These are phyloP conservation scores for Filosporella fistucella DNA, from an alignment of 495 filamentous ascomycete species.

Conservation along the genomic window DNA sequence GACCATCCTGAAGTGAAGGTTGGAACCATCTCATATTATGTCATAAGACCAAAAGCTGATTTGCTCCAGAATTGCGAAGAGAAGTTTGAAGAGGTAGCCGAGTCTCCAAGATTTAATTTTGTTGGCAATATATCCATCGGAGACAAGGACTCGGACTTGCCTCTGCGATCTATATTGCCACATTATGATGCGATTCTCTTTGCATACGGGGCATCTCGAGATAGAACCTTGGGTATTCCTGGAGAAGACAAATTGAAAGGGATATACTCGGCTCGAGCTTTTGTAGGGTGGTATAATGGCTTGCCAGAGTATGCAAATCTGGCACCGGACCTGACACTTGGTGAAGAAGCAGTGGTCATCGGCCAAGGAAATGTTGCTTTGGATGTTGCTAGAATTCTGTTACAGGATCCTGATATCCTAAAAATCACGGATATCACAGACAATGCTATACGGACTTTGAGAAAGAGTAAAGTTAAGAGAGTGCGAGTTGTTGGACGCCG, in stretches of 20 bases:
- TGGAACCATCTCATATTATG: conserved; percentile 7
- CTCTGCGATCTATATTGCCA: conserved; percentile 61
- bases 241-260: conserved; percentile 70
- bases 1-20: conserved; percentile 99
- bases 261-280: conserved; percentile 85
- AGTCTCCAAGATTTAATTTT: conserved; percentile 79
- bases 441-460: conserved; percentile 69
- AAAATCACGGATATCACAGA: conserved; percentile 84
- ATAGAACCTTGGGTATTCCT: conserved; percentile 71
- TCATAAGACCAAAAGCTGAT: background rate
- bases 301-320: conserved; percentile 77
- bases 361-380: conserved; percentile 96
- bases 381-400: conserved; percentile 85
- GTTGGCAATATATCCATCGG: conserved; percentile 87
- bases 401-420: conserved; percentile 66
- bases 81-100: conserved; percentile 84
- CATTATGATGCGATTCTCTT: conserved; percentile 94
- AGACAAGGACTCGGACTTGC: conserved; percentile 49
- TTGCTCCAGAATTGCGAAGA: conserved; percentile 81
- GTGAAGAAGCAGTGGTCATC: conserved; percentile 83
- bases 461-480: conserved; percentile 68
- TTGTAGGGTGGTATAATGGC: conserved; percentile 99
- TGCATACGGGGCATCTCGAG: conserved; percentile 84
- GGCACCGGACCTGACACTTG: conserved; percentile 68
- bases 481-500: conserved; percentile 83